phyloP scores from a whole-genome alignment of 2,329 filamentous ascomycete species.

The Diaporthe vaccinii region DNA sequence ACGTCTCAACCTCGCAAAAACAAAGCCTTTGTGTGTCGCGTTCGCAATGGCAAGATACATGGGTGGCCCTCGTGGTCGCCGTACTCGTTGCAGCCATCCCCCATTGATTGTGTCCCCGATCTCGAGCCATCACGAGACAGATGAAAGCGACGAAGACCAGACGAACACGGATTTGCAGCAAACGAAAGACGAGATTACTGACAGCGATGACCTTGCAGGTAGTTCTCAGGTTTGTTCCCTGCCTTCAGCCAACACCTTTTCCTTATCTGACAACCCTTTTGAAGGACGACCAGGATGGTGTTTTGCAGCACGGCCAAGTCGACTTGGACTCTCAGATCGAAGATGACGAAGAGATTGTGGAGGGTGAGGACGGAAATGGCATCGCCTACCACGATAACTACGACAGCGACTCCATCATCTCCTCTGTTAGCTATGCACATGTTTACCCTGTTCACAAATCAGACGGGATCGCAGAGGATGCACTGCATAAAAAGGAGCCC shows the following conservation, averaged over 20 bases:
- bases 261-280: neutral
- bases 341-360: neutral
- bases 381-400: neutral
- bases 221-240: neutral
- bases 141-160: neutral
- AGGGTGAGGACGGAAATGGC: neutral
- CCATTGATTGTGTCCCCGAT: neutral
- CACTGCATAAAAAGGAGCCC: neutral
- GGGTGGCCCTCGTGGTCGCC: conserved; percentile 21
- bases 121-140: neutral
- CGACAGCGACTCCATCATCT: neutral
- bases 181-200: neutral
- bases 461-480: neutral
- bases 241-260: fast-evolving
- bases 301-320: neutral
- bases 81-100: too few species aligned
- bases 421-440: too few species aligned
- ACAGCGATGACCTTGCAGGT: neutral
- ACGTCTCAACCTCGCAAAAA: too few species aligned
- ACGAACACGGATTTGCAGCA: neutral
- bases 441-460: neutral
- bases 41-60: conserved; percentile 28
- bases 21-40: neutral
- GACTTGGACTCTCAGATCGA: neutral
- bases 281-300: neutral